Evolutionary conservation across 1,139 yeast species (phyloP).

Genomic region (Scheffersomyces cryptocercus): DNA sequence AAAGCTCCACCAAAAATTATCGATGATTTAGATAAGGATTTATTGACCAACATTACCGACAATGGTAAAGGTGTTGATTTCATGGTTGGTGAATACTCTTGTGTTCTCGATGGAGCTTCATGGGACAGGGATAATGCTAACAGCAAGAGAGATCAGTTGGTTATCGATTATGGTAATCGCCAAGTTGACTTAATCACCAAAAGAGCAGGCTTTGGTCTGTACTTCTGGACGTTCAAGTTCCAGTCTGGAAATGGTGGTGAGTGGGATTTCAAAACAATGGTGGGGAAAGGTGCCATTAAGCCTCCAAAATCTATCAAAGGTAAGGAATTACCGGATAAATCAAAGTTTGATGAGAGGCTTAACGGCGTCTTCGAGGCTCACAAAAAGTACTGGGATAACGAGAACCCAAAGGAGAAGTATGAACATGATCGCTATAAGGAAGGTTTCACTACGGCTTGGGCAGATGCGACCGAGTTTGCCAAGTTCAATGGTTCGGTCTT

Average conservation of each 20-base stretch:
- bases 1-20: slow-evolving; percentile 68
- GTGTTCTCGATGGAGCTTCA: slow-evolving; percentile 74
- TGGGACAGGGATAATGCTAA: slow-evolving; percentile 64
- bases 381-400: slow-evolving; percentile 65
- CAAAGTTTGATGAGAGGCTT: slow-evolving; percentile 43
- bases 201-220: slow-evolving; percentile 67
- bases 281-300: slow-evolving; percentile 58
- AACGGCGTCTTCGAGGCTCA: slow-evolving; percentile 49
- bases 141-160: slow-evolving; percentile 35
- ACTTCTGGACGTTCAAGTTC: slow-evolving; percentile 91
- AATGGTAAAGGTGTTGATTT: slow-evolving; percentile 61
- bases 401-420: slow-evolving; percentile 58
- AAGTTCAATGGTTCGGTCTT: slow-evolving; percentile 66
- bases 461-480: slow-evolving; percentile 68
- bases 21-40: slow-evolving; percentile 52
- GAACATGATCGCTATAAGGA: slow-evolving; percentile 81
- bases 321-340: slow-evolving; percentile 35
- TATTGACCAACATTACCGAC: slow-evolving; percentile 51
- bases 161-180: slow-evolving; percentile 38
- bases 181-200: slow-evolving; percentile 46
- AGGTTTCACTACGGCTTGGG: slow-evolving; percentile 76
- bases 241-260: slow-evolving; percentile 91
- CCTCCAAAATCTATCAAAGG: slow-evolving; percentile 24
- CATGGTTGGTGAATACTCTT: slow-evolving; percentile 86
- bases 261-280: slow-evolving; percentile 89